Evolutionary conservation across 208 protist species (phyloP).

Genomic region (Crithidia sp.): DNA sequence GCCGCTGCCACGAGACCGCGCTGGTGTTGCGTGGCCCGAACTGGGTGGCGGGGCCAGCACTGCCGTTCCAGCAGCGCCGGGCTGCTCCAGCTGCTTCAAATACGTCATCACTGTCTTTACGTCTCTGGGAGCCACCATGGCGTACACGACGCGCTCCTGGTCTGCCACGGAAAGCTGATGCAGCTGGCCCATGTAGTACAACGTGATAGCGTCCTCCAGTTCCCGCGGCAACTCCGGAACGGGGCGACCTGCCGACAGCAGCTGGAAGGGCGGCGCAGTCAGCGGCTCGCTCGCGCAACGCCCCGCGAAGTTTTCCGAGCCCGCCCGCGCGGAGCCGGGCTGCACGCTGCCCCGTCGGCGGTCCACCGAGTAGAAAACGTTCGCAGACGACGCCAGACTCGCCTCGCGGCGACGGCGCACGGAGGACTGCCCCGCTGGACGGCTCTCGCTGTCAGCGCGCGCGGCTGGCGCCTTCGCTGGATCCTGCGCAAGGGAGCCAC

Average conservation of each 20-base stretch:
- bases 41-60: constrained; percentile 2
- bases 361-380: constrained; percentile 4
- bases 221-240: constrained; percentile 43
- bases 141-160: constrained; percentile 49
- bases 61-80: constrained; percentile 3
- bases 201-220: constrained; percentile 43
- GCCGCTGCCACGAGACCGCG: not conserved
- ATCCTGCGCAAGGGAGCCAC: constrained; percentile 4
- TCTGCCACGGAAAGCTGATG: constrained; percentile 41
- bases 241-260: constrained; percentile 34
- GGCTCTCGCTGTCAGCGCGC: constrained; percentile 3
- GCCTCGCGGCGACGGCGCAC: constrained; percentile 9
- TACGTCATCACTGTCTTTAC: constrained; percentile 45
- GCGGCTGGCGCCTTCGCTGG: not conserved
- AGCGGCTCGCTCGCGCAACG: not conserved
- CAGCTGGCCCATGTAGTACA: constrained; percentile 49
- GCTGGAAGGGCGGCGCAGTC: constrained; percentile 15
- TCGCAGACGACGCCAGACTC: constrained; percentile 1
- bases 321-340: not conserved
- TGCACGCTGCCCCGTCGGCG: constrained; percentile 4
- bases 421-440: constrained; percentile 3
- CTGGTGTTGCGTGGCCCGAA: constrained; percentile 3
- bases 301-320: not conserved
- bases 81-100: constrained; percentile 42
- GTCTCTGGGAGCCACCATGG: constrained; percentile 33